A percentile compares a stretch with the other conserved stretches of the same genome.
Evolutionary conservation across 345 rosid genomes (phyloP).

Genomic region (Linum tenue): DNA sequence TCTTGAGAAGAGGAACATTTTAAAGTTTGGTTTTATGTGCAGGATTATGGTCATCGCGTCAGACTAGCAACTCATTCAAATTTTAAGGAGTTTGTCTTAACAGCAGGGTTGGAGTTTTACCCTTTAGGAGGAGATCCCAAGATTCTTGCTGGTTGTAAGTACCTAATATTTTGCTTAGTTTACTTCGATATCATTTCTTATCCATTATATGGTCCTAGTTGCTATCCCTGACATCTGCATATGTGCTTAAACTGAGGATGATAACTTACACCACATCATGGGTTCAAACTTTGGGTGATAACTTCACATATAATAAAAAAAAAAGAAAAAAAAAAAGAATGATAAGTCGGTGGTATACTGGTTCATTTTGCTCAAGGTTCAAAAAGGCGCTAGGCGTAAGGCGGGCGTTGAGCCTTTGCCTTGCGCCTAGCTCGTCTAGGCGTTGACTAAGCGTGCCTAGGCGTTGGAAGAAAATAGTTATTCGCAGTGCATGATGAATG

Average conservation of each 20-base stretch:
- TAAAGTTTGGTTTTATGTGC: slow-evolving; percentile 24
- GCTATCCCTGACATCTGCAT: not conserved
- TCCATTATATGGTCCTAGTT: not conserved
- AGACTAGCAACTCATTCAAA: slow-evolving; percentile 98
- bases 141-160: slow-evolving; percentile 94
- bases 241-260: too few relatives aligned
- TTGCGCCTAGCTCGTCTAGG: too few relatives aligned
- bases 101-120: slow-evolving; percentile 94
- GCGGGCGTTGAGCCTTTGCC: slow-evolving; percentile 4
- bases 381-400: too few relatives aligned
- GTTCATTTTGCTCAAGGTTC: too few relatives aligned
- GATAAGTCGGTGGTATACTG: too few relatives aligned
- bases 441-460: too few relatives aligned
- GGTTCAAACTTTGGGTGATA: too few relatives aligned
- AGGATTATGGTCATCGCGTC: slow-evolving; percentile 99
- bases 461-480: too few relatives aligned
- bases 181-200: not conserved
- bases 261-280: too few relatives aligned
- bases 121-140: slow-evolving; percentile 98
- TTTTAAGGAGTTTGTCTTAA: slow-evolving; percentile 93
- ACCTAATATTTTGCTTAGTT: slow-evolving; percentile 17
- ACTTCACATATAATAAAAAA: too few relatives aligned
- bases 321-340: too few relatives aligned
- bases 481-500: too few relatives aligned
- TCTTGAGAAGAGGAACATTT: not conserved